phyloP scores from a whole-genome alignment of 2,329 filamentous ascomycete species.

The Dactylonectria estremocensis region DNA sequence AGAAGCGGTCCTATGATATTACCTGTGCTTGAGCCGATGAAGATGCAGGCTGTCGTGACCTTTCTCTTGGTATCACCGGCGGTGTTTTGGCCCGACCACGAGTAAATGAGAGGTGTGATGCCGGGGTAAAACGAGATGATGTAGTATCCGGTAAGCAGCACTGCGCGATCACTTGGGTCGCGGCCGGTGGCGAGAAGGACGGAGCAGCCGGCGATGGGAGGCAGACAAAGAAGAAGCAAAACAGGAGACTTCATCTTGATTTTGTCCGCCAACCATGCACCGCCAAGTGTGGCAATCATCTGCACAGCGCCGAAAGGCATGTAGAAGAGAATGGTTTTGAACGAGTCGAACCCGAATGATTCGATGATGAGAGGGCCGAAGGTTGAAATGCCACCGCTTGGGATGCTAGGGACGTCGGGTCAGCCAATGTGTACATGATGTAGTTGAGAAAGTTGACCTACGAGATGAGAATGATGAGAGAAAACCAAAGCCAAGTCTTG shows the following conservation, averaged over 20 bases:
- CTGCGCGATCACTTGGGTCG: constrained; percentile 60
- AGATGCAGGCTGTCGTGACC: constrained; percentile 72
- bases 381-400: constrained; percentile 70
- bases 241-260: constrained; percentile 70
- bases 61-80: constrained; percentile 79
- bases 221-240: constrained; percentile 67
- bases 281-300: constrained; percentile 71
- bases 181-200: constrained; percentile 68
- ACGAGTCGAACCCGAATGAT: constrained; percentile 69
- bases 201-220: constrained; percentile 69
- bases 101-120: constrained; percentile 69
- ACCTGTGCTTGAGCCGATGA: constrained; percentile 73
- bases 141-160: constrained; percentile 71
- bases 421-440: background rate
- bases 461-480: constrained; percentile 68
- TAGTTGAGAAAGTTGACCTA: constrained; percentile 42
- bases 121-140: constrained; percentile 73
- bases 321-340: constrained; percentile 72
- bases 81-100: constrained; percentile 72
- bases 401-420: constrained; percentile 51
- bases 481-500: constrained; percentile 62
- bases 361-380: constrained; percentile 73
- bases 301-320: constrained; percentile 74
- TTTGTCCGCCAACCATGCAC: constrained; percentile 69
- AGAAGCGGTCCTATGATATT: constrained; percentile 70